Percentiles rank a stretch among this genome's conserved stretches.
Conservation (phyloP, 192 early-diverging fungal species). For the Backusella liffmaniae region DNA sequence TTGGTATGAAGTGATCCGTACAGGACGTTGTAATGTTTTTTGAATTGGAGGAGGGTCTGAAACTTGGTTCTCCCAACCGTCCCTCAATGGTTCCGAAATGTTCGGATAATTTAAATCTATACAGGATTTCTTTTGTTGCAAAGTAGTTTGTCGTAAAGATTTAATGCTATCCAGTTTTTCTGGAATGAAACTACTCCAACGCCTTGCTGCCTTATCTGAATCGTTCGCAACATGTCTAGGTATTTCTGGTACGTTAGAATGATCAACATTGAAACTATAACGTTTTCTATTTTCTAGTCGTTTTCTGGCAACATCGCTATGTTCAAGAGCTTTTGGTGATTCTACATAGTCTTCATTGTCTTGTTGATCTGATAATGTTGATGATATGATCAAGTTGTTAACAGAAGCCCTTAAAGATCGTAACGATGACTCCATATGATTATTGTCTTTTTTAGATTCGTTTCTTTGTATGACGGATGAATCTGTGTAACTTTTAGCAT, state of each 20-base stretch:
- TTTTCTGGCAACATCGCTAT: background rate
- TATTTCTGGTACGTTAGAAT: background rate
- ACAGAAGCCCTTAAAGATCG: background rate
- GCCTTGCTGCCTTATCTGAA: background rate
- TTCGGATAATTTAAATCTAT: constrained; percentile 1
- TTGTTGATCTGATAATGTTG: background rate
- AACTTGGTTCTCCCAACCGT: background rate
- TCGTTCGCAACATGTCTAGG: background rate
- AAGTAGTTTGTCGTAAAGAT: background rate
- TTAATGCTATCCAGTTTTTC: background rate
- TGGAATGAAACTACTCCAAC: background rate
- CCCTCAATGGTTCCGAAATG: background rate
- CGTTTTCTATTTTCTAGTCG: background rate
- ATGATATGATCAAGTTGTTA: background rate
- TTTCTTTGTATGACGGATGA: background rate
- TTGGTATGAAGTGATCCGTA: background rate
- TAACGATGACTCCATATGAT: background rate
- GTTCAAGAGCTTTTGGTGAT: background rate
- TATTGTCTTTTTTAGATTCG: background rate
- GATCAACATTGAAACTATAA: constrained; percentile 4
- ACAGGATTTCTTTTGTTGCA: background rate
- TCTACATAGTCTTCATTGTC: background rate
- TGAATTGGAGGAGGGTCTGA: background rate
- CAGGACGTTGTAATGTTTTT: background rate
- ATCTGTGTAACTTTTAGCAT: constrained; percentile 2